A percentile compares a stretch with the other conserved stretches of the same genome.
Conservation (phyloP, 768 basidiomycete genomes). For the Neoboletus magnificus region DNA sequence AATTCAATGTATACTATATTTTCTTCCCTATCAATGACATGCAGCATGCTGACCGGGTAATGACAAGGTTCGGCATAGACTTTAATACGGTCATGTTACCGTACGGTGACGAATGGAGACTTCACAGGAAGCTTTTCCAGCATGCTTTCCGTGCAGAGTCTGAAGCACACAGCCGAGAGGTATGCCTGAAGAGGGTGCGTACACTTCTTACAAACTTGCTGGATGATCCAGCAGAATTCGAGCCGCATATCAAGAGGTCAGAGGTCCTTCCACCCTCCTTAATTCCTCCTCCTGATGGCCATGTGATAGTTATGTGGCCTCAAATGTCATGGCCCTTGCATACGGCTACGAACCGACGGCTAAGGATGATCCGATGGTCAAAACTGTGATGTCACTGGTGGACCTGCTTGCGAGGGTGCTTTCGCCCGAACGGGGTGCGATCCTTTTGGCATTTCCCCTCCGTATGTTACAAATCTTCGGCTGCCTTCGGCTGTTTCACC, state of each 20-base stretch:
- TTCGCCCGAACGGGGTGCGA: conserved; percentile 17
- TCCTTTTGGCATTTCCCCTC: conserved; percentile 22
- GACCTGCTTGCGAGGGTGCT: conserved; percentile 20
- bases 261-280: neutral
- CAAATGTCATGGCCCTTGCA: conserved; percentile 24
- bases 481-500: neutral
- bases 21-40: neutral
- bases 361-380: conserved; percentile 22
- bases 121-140: conserved; percentile 31
- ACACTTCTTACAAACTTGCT: conserved; percentile 22
- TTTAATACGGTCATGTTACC: conserved; percentile 29
- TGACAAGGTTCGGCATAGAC: conserved; percentile 24
- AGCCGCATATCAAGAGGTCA: conserved; percentile 23
- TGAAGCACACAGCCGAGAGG: conserved; percentile 15
- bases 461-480: conserved; percentile 8
- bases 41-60: neutral
- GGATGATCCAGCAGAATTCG: conserved; percentile 23
- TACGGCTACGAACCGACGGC: conserved; percentile 23
- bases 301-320: conserved; percentile 20
- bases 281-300: neutral
- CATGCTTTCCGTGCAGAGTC: conserved; percentile 26
- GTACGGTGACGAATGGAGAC: conserved; percentile 30
- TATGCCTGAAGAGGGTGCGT: conserved; percentile 18
- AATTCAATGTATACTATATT: conserved; percentile 10
- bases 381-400: conserved; percentile 14